Base-by-base conservation (phyloP, 805 yeast genomes). In the Sungouiella thailandica region DNA sequence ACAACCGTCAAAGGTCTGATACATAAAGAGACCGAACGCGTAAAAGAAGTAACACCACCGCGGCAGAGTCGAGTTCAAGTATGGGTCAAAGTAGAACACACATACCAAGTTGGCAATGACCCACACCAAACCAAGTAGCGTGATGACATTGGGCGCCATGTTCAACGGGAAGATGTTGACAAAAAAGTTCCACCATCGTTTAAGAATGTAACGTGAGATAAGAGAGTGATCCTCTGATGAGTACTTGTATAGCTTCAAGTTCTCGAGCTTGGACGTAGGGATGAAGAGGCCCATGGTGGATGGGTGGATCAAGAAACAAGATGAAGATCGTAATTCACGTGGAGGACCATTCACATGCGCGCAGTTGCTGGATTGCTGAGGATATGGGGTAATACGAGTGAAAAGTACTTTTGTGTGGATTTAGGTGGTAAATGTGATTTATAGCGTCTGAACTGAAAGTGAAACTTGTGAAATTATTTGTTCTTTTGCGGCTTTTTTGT, bases 1-100 rank as follows among this genome's bases (percentile, higher is more conserved):
- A 58, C 96, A 84, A 0, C 96, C 96, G 58, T 89, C 97, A 57
- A 89, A 87, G 0, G 97, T 89, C 57, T 89, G 97, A 58, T 89
- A 89, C 72, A 88, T 65, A 53, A 89, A 88, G 45, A 89, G 62
- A 5, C 95, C 90, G 41, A 83, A 52, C 0, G 94, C 96, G 55
- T 85, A 84, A 28, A 80, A 63, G 45, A 74, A 72, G 54, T 83
- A 85, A 12, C 80, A 72, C 95, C 94, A 85, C 22, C 72, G 57
- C 5, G 97, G 96, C 9, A 74, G 67, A 3, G 65, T 67, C 23
- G 68, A 47, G 29, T 75, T 58, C 39, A 86, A 68, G 35, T 70
- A 62, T 3, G 95, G 95, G 54, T 88, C 93, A 44, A 68, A 80
- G 52, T 75, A 78, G 43, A 87, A 70, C 16, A 83, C 85, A 5